Base-by-base conservation (phyloP, 1,139 yeast species). In the Meyerozyma smithsonii region DNA sequence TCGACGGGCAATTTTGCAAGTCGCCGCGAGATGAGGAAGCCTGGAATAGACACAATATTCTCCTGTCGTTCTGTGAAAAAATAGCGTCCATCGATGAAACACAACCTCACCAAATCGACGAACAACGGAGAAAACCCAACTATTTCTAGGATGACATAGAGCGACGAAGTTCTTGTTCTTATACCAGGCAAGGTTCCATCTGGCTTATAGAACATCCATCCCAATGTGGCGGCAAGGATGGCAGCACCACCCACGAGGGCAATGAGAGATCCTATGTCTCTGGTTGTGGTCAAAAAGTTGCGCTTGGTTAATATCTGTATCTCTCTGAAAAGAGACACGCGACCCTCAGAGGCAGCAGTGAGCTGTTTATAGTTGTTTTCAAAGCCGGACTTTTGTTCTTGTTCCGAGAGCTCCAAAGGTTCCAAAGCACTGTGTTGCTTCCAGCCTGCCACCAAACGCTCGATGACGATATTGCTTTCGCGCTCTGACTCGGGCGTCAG, bases 81-180 rank as follows among this genome's bases (percentile, higher is more conserved):
- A 28, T 47, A 50, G 20, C 48, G 35, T 1, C 61, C 61, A 16
- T 57, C 61, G 6, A 44, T 42, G 4, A 46, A 39, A 58, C 60
- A 57, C 11, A 57, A 45, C 4, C 60, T 44, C 34, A 52, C 51
- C 3, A 55, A 42, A 36, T 57, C 61, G 44, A 56, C 46, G 12
- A 54, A 50, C 36, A 56, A 45, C 3, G 61, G 61, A 4, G 58
- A 46, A 35, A 57, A 57, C 0, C 60, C 61, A n/a, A 56, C 46
- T 18, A 54, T 46, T 37, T 57, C 60, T 32, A 57, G 41, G 42
- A 54, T 48, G 5, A 52, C 50, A 36, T 57, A 57, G 12, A 57
- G 42, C 25, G 47, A 41, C 2, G 59, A 54, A 2, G 50, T 50
- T 6, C 47, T 47, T 8, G 60, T 44, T 30, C 61, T 46, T 8